Percentiles rank a stretch among this genome's conserved stretches.
phyloP scores from a whole-genome alignment of 2,329 filamentous ascomycete species.

The Emydomyces testavorans region DNA sequence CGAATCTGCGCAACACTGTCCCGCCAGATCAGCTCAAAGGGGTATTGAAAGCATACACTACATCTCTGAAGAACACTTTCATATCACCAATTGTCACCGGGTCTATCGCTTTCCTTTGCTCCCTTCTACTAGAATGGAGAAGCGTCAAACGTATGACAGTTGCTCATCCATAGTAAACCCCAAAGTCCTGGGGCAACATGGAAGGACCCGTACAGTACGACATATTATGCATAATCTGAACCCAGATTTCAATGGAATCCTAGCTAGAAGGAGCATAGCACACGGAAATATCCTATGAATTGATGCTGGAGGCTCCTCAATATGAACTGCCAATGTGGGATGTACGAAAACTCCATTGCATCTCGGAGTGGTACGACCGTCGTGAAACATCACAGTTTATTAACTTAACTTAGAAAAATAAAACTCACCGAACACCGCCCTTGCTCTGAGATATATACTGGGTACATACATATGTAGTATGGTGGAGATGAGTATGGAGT shows the following conservation, averaged over 20 bases:
- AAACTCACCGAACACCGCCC: background rate
- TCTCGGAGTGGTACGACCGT: background rate
- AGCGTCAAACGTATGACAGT: background rate
- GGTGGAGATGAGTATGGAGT: too few species aligned
- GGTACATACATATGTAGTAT: too few species aligned
- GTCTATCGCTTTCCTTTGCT: constrained; percentile 44
- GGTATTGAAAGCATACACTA: constrained; percentile 54
- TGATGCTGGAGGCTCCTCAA: too few species aligned
- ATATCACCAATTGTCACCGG: constrained; percentile 48
- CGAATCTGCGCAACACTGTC: constrained; percentile 47
- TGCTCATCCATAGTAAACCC: background rate
- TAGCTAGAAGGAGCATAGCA: background rate
- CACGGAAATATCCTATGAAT: background rate
- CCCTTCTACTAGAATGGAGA: constrained; percentile 48
- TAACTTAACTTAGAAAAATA: too few species aligned
- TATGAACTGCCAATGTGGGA: background rate
- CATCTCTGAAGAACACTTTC: constrained; percentile 47
- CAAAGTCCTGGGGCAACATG: background rate
- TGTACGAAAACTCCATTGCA: background rate
- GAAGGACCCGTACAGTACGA: background rate
- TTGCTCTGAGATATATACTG: background rate
- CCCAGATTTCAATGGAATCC: background rate
- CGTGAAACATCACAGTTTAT: background rate
- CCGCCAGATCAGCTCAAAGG: constrained; percentile 38
- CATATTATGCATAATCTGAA: background rate